Evolutionary conservation across 441 rosid genomes (phyloP), one percentile per base, ranked within the genome.

Genomic region (Jatropha multifida): DNA sequence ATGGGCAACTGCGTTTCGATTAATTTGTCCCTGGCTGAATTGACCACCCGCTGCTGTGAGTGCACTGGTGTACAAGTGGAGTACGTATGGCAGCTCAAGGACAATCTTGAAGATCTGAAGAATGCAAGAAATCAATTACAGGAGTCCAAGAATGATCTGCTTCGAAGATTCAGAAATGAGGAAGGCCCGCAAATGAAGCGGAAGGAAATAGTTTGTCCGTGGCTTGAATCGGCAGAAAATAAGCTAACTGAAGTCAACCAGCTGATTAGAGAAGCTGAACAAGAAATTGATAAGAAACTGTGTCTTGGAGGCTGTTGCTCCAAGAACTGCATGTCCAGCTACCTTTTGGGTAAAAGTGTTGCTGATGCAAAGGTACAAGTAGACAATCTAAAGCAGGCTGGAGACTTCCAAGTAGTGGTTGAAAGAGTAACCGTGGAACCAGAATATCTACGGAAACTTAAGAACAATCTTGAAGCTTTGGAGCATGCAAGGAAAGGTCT

Each of bases 321-420:
- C 69, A 65, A 26, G 48, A 46, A 65, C 69, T 65, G 14, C 23
- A 65, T 7, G 48, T 65, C 41, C 60, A 56, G 60, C 60, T 56
- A 56, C 60, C 9, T 18, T 4, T 18, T 56, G 26, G 60, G 60
- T 6, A n/a, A 18, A 56, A 18, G 9, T 18, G 60, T 56, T 42
- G 69, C 32, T 54, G 58, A 54, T 2, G 14, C 18, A 4, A 54
- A 14, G 18, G n/a, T 14, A 14, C 6, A 54, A 7, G 18, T 54
- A n/a, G 58, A 14, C 14, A 4, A 0, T 54, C 58, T 54, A 4
- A 54, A 54, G 58, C 58, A 54, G 14, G 6, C 0, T 54, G 58
- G n/a, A 11, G 58, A 4, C 20, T 54, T 54, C n/a, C 5, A 64
- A 5, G 20, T 17, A 15, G 18, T 40, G 68, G 68, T 64, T 64